Percentiles rank a stretch among this genome's conserved stretches.
phyloP scores from a whole-genome alignment of 2,329 filamentous ascomycete genomes.

The Scortechinia acanthostroma region DNA sequence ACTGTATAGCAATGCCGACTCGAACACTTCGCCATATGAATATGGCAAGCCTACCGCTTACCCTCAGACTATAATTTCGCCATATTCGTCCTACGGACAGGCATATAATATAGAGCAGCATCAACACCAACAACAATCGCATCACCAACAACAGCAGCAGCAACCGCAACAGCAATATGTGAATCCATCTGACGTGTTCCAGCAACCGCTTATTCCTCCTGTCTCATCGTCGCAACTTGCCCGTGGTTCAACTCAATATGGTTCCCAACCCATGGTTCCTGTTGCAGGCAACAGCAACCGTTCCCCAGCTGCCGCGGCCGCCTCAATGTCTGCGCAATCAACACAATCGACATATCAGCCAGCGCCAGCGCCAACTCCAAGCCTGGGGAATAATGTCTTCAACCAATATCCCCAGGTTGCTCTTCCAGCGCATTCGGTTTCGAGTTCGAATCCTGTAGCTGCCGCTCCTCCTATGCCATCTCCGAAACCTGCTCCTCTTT shows the following conservation, averaged over 20 bases:
- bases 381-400: neutral
- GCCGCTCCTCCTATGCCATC: neutral
- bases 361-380: neutral
- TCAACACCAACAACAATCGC: neutral
- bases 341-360: neutral
- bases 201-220: neutral
- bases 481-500: neutral
- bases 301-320: neutral
- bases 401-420: neutral
- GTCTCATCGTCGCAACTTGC: neutral
- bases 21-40: neutral
- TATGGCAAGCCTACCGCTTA: neutral
- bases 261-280: neutral
- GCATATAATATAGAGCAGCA: neutral
- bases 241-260: neutral
- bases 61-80: neutral
- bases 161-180: slow-evolving; percentile 6
- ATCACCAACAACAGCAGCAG: slow-evolving; percentile 2
- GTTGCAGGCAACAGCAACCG: neutral
- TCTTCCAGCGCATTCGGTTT: neutral
- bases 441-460: neutral
- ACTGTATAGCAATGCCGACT: neutral
- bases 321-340: neutral
- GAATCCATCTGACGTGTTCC: slow-evolving; percentile 4
- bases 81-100: neutral